Conservation (phyloP, 2,329 filamentous ascomycete species). For the Coniella lustricola region DNA sequence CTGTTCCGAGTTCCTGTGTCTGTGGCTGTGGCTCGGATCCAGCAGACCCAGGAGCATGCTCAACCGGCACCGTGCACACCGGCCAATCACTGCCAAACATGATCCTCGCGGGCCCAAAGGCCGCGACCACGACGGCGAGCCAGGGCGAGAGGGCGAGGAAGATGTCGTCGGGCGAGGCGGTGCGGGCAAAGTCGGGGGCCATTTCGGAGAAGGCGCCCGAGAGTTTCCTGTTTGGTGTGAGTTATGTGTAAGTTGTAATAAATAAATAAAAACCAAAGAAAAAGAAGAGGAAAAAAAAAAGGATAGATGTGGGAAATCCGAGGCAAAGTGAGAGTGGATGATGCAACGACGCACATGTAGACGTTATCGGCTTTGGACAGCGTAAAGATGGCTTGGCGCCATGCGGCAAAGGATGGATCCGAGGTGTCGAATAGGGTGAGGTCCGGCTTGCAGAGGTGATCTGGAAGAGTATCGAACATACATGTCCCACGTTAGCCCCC, state of each 20-base stretch:
- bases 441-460: slow-evolving; percentile 87
- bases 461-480: no score
- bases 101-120: slow-evolving; percentile 64
- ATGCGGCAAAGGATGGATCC: slow-evolving; percentile 56
- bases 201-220: slow-evolving; percentile 73
- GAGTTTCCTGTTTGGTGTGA: slow-evolving; percentile 7
- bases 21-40: slow-evolving; percentile 29
- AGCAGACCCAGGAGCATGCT: no score
- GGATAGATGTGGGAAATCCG: no score
- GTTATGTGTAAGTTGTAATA: background rate
- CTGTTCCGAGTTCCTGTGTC: slow-evolving; percentile 32
- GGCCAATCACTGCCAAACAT: slow-evolving; percentile 97
- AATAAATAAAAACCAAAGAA: background rate
- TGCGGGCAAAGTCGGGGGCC: slow-evolving; percentile 43
- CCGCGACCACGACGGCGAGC: slow-evolving; percentile 63
- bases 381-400: slow-evolving; percentile 61
- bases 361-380: slow-evolving; percentile 58
- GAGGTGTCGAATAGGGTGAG: slow-evolving; percentile 54
- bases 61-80: slow-evolving; percentile 61
- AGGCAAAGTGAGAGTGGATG: no score
- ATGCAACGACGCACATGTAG: slow-evolving; percentile 79
- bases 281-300: no score
- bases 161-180: slow-evolving; percentile 44
- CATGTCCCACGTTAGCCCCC: background rate
- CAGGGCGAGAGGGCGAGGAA: slow-evolving; percentile 61